Percentiles rank a stretch among this genome's conserved stretches.
Conservation (phyloP, 2,329 filamentous ascomycete species). For the Aspergillus neotritici region DNA sequence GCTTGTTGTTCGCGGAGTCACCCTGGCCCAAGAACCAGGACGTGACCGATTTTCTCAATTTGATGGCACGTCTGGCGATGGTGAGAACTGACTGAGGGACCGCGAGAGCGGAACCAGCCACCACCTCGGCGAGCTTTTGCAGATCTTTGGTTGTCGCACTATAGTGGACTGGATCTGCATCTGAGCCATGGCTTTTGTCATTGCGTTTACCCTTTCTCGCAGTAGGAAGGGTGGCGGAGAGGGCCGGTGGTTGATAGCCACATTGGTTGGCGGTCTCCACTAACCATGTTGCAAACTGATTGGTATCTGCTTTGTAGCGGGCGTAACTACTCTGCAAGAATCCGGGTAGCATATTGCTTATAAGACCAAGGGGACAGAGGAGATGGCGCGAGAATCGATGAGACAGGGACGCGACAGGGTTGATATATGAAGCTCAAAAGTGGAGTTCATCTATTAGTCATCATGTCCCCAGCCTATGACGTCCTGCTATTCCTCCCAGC, state of each 20-base stretch:
- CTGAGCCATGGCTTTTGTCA: constrained; percentile 9
- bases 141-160: constrained; percentile 20
- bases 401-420: too few relatives aligned
- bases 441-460: too few relatives aligned
- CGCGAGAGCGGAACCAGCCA: constrained; percentile 18
- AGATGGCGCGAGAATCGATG: too few relatives aligned
- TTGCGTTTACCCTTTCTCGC: constrained; percentile 9
- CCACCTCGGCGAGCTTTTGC: constrained; percentile 17
- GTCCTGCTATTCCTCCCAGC: too few relatives aligned
- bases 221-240: constrained; percentile 5
- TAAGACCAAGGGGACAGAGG: too few relatives aligned
- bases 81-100: constrained; percentile 18
- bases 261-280: constrained; percentile 21
- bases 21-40: constrained; percentile 24
- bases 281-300: constrained; percentile 26
- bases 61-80: constrained; percentile 23
- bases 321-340: constrained; percentile 23
- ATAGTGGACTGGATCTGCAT: constrained; percentile 16
- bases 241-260: constrained; percentile 16
- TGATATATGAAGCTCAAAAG: too few relatives aligned
- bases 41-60: constrained; percentile 23
- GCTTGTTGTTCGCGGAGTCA: constrained; percentile 14
- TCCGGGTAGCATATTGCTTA: constrained; percentile 21
- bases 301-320: constrained; percentile 25
- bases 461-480: too few relatives aligned